Evolutionary conservation across 2,329 filamentous ascomycete species (phyloP).

Genomic region (Corinectria fuckeliana): DNA sequence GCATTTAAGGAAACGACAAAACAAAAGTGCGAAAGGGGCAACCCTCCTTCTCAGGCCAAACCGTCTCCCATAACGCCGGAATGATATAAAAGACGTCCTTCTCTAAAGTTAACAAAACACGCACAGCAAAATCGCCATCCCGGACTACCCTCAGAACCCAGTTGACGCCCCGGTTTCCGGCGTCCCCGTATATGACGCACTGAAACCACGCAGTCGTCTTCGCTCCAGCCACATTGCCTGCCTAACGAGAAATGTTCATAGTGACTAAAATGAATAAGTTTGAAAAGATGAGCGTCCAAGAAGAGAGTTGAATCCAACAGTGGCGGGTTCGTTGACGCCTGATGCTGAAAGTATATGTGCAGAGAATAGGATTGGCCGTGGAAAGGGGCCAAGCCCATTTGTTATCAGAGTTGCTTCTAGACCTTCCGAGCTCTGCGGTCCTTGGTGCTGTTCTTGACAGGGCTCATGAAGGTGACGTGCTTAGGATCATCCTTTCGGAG

Average conservation of each 20-base stretch:
- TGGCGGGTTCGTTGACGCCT: constrained; percentile 20
- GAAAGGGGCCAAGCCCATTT: neutral
- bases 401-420: constrained; percentile 21
- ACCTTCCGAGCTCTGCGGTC: constrained; percentile 41
- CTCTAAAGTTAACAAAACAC: constrained; percentile 31
- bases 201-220: constrained; percentile 31
- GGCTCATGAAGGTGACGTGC: constrained; percentile 62
- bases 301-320: constrained; percentile 38
- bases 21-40: constrained; percentile 4
- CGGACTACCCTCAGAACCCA: constrained; percentile 18
- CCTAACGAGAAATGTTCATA: constrained; percentile 22
- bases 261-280: constrained; percentile 41
- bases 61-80: constrained; percentile 30
- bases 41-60: constrained; percentile 16
- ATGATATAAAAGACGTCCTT: constrained; percentile 23
- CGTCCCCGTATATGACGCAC: constrained; percentile 24
- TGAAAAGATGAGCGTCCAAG: constrained; percentile 36
- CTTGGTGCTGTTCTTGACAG: constrained; percentile 52
- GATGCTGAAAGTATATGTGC: constrained; percentile 12
- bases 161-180: constrained; percentile 24
- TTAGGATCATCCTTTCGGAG: constrained; percentile 62
- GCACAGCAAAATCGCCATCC: constrained; percentile 14
- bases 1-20: constrained; percentile 10
- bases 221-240: constrained; percentile 22
- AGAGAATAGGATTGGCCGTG: neutral